Evolutionary conservation across 768 basidiomycete species (phyloP).

Genomic region (Asterophora parasitica): DNA sequence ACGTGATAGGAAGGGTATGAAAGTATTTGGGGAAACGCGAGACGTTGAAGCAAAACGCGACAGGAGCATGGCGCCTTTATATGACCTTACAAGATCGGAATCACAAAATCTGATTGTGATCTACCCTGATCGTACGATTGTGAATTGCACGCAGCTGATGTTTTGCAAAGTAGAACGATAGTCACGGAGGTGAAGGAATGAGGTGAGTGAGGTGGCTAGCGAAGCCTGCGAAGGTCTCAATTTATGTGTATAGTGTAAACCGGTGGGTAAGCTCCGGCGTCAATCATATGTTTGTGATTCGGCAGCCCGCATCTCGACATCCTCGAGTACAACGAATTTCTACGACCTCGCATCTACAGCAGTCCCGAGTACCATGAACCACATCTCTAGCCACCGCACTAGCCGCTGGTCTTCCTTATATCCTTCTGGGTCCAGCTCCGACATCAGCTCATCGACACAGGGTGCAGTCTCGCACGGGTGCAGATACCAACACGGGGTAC

Average conservation of each 20-base stretch:
- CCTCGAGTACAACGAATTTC: not conserved
- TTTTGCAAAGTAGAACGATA: not conserved
- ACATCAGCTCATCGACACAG: slow-evolving; percentile 66
- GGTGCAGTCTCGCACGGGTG: slow-evolving; percentile 79
- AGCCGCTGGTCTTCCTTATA: slow-evolving; percentile 27
- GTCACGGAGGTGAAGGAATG: slow-evolving; percentile 5
- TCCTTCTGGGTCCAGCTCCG: slow-evolving; percentile 33
- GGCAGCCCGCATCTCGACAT: not conserved
- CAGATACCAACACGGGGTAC: slow-evolving; percentile 75
- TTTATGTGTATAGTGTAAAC: slow-evolving; percentile 4
- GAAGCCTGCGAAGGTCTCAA: not conserved
- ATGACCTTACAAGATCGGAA: slow-evolving; percentile 17
- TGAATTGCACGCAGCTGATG: slow-evolving; percentile 7
- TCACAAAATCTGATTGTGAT: slow-evolving; percentile 19
- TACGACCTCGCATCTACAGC: slow-evolving; percentile 49
- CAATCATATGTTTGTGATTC: slow-evolving; percentile 15
- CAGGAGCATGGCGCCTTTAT: slow-evolving; percentile 40
- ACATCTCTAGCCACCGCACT: slow-evolving; percentile 60
- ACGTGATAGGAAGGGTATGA: slow-evolving; percentile 36
- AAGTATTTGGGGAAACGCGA: slow-evolving; percentile 33
- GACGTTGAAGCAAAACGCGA: slow-evolving; percentile 35
- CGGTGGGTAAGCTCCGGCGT: slow-evolving; percentile 14
- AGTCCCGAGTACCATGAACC: slow-evolving; percentile 72
- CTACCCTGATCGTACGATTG: slow-evolving; percentile 38
- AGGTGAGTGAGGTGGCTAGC: not conserved